These are phyloP conservation scores for Plasmodium reichenowi DNA, from an alignment of 169 alveolate genomes.

Conservation along the genomic window DNA sequence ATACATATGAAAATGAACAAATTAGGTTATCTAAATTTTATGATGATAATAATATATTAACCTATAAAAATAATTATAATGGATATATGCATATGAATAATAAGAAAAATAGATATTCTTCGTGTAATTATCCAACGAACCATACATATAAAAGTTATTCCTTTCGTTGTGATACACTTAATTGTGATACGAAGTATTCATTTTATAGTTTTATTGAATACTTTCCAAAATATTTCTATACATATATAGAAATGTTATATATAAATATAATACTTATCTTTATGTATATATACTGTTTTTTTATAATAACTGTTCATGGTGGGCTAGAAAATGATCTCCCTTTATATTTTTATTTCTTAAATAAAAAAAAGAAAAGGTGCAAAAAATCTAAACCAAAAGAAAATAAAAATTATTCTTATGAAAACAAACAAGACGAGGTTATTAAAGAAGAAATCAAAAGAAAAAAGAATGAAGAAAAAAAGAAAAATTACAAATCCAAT, in stretches of 20 bases:
- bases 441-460: conserved; percentile 7
- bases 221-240: conserved; percentile 54
- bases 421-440: conserved; percentile 3
- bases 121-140: neutral
- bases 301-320: conserved; percentile 60
- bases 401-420: conserved; percentile 15
- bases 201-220: conserved; percentile 52
- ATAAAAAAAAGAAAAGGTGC: conserved; percentile 48
- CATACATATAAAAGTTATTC: neutral
- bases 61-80: no score
- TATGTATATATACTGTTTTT: conserved; percentile 42
- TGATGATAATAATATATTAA: neutral
- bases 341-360: conserved; percentile 56
- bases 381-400: conserved; percentile 22
- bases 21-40: neutral
- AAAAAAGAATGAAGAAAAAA: conserved; percentile 50
- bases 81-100: neutral
- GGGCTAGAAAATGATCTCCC: conserved; percentile 70
- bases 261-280: conserved; percentile 55
- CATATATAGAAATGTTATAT: conserved; percentile 30
- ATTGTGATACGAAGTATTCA: neutral
- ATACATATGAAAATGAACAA: conserved; percentile 14
- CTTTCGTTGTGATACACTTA: neutral
- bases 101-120: neutral
- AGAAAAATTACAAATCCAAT: conserved; percentile 38